Conservation (phyloP, 2,329 filamentous ascomycete species). For the Pseudogymnoascus sp. region DNA sequence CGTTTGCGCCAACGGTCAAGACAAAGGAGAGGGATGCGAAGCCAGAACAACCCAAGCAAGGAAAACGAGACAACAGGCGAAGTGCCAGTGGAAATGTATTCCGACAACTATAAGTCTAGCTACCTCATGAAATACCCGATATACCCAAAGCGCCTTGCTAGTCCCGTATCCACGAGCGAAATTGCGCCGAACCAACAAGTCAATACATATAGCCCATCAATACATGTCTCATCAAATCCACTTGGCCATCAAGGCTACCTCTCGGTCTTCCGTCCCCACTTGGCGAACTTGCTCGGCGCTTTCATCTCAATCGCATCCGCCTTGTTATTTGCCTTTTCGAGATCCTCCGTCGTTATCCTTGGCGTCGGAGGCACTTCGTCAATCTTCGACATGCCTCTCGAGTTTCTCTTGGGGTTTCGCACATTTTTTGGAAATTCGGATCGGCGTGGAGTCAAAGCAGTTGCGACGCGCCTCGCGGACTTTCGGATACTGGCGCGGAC, state of each 20-base stretch:
- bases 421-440: constrained; percentile 51
- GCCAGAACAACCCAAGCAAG: constrained; percentile 17
- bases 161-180: constrained; percentile 1
- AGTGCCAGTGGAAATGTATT: constrained; percentile 73
- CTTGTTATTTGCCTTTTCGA: constrained; percentile 45
- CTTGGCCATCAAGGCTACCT: constrained; percentile 13
- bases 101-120: constrained; percentile 46
- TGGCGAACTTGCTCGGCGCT: constrained; percentile 24
- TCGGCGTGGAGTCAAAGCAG: constrained; percentile 52
- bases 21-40: constrained; percentile 39
- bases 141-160: constrained; percentile 8
- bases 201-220: constrained; percentile 2
- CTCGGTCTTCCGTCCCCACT: constrained; percentile 22
- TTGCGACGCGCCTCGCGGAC: constrained; percentile 55
- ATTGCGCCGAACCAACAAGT: not conserved
- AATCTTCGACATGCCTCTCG: constrained; percentile 36
- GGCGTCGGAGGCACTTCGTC: constrained; percentile 54
- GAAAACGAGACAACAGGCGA: constrained; percentile 39
- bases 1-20: constrained; percentile 57
- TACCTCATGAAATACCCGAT: constrained; percentile 19
- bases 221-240: not conserved
- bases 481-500: constrained; percentile 62
- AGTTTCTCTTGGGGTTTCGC: constrained; percentile 32
- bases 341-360: constrained; percentile 42
- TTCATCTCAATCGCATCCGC: constrained; percentile 24